Evolutionary conservation across 176 grass and related monocot genomes (phyloP), one percentile per base, ranked within the genome.

Genomic region (Phoenix dactylifera): DNA sequence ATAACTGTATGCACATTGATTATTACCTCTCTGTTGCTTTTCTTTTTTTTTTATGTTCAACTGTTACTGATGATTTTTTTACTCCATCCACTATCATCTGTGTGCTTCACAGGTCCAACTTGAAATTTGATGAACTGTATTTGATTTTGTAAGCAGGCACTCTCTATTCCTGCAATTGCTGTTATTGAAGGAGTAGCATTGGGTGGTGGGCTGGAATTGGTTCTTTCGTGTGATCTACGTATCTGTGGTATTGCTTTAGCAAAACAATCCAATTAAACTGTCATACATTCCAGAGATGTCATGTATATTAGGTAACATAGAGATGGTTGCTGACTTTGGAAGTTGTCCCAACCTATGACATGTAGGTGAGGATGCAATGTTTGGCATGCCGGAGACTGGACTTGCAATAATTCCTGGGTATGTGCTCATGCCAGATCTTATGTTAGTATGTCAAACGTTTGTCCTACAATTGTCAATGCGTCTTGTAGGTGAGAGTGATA

Each of bases 331-430:
- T 65, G 5, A 64, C 17, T 64, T 18, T 48, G 4, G 5, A 28
- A 53, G 32, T 67, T 66, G 15, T 67, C 64, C 68, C 48, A 54
- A 57, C 44, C 24, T 56, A 35, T 24, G 65, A 76, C 52, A 3
- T 62, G 16, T 35, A 98, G 87, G 84, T 56, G 61, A 76, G 57
- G 79, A 65, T 66, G 88, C 84, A 22, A 92, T 80, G 64, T 98
- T 98, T 75, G 78, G 93, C 59, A 74, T 92, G 76, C 93, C 81
- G 54, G 93, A 98, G 57, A 92, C 87, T 55, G 84, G 93, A 54
- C 87, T 98, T 81, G 87, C 84, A 70, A 92, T 98, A 75, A 98
- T 98, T 62, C 87, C 93, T 59, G 84, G 93, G 84, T 98, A 98
- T 39, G 80, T 83, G 28, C 59, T 59, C 50, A 63, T 54, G 50